These are phyloP conservation scores for Uronychia setigera DNA, from an alignment of 73 alveolate genomes.

Conservation along the genomic window DNA sequence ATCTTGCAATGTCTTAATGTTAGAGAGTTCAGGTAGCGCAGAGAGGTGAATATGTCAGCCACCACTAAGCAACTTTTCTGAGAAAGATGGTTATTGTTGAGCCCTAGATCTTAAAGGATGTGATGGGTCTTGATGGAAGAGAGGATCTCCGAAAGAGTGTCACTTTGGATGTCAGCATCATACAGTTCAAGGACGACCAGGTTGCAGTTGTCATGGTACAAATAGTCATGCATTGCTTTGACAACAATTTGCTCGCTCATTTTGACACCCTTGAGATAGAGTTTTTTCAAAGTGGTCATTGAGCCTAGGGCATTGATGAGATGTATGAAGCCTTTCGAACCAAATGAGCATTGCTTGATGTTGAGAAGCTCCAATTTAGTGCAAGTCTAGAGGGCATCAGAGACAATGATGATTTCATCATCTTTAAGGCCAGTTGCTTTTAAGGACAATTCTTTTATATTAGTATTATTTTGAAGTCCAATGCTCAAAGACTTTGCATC, in stretches of 20 bases:
- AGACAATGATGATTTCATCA: background rate
- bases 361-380: background rate
- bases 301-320: background rate
- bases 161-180: slow-evolving; percentile 1
- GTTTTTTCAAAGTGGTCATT: background rate
- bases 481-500: background rate
- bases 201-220: background rate
- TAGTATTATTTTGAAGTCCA: background rate
- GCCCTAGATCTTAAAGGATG: background rate
- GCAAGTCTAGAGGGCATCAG: background rate
- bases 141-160: background rate
- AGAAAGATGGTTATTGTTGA: slow-evolving; percentile 1
- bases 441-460: background rate
- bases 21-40: background rate
- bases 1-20: background rate
- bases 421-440: background rate
- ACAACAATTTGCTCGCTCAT: background rate
- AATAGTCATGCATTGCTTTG: background rate
- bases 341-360: background rate
- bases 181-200: slow-evolving; percentile 2
- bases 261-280: background rate
- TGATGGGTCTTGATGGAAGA: background rate
- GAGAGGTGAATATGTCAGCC: background rate
- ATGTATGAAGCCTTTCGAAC: background rate
- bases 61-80: background rate